Base-by-base conservation (phyloP, 2,329 filamentous ascomycete species). In the Alternaria incomplexa region DNA sequence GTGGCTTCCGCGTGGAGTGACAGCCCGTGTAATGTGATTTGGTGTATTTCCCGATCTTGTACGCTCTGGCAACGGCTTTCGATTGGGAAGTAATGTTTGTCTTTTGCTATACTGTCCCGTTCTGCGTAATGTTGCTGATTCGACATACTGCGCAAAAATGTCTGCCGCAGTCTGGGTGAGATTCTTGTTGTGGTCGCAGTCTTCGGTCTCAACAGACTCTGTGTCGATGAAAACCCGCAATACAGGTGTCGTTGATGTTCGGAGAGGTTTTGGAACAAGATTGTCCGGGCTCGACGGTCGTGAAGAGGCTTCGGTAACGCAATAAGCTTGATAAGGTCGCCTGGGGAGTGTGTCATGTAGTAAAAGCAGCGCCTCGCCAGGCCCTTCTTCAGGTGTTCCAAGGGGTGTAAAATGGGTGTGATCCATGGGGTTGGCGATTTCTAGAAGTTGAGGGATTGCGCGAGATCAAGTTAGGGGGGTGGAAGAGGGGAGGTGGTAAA, bases 301-400 rank as follows among this genome's bases (percentile, higher is more conserved):
- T 23, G 70, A 72, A 10, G 68, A 68, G 8, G 62, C 52, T 56
- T 65, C 64, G 5, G 70, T 73, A 22, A 62, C 63, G 58, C 70
- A 73, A 20, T 73, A 73, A 22, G 69, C 67, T 52, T 73, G 70
- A 20, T 70, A 68, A 6, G 62, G 64, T 15, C 46, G 64, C 11
- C 43, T 46, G 56, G 20, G 28, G 13, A 45, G 8, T 43, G 47
- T 25, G 23, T 32, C 36, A 15, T 36, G 28, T 13, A 55, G 40
- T 11, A 46, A 30, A 23, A 51, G 20, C n/a, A 44, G 10, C 13
- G 47, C 20, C 17, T 72, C 63, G 32, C 36, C 46, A 6, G 54
- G 32, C 15, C 61, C 28, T 25, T 56, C 57, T 26, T 32, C 58
- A 8, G 25, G 23, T 7, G 13, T 28, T 30, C 45, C 51, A 7